Percentiles rank a stretch among this genome's conserved stretches.
Evolutionary conservation across 73 alveolate genomes (phyloP).

Genomic region (Paramecium pentaurelia): DNA sequence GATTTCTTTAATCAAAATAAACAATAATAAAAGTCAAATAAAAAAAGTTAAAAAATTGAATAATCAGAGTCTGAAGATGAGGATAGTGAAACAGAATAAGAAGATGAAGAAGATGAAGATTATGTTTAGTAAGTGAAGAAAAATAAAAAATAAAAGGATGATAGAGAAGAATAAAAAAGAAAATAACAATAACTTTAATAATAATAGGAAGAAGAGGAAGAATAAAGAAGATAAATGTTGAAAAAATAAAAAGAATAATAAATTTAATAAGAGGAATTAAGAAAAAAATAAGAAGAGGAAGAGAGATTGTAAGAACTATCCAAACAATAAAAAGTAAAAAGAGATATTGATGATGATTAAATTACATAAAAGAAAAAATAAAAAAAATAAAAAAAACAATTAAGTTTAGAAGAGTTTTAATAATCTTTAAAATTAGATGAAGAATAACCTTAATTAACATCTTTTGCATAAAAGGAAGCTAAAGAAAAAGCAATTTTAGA

Average conservation of each 20-base stretch:
- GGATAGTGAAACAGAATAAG: neutral
- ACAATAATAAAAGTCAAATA: neutral
- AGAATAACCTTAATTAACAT: neutral
- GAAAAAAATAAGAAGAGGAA: neutral
- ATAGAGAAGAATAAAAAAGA: neutral
- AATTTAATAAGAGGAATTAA: neutral
- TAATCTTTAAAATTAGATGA: neutral
- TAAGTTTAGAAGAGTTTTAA: neutral
- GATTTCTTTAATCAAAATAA: neutral
- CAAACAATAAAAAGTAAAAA: neutral
- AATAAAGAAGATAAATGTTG: neutral
- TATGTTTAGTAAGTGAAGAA: neutral
- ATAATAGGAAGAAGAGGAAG: neutral
- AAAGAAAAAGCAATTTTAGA: neutral
- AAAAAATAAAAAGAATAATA: neutral
- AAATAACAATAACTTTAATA: neutral
- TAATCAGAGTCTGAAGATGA: neutral
- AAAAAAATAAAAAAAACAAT: neutral
- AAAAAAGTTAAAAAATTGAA: neutral
- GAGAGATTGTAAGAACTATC: neutral
- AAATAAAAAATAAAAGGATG: neutral
- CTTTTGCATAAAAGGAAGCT: neutral
- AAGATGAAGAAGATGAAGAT: neutral
- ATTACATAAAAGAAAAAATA: neutral
- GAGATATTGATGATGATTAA: neutral